phyloP scores from a whole-genome alignment of 2,329 filamentous ascomycete genomes.

The Microdochium trichocladiopsis region DNA sequence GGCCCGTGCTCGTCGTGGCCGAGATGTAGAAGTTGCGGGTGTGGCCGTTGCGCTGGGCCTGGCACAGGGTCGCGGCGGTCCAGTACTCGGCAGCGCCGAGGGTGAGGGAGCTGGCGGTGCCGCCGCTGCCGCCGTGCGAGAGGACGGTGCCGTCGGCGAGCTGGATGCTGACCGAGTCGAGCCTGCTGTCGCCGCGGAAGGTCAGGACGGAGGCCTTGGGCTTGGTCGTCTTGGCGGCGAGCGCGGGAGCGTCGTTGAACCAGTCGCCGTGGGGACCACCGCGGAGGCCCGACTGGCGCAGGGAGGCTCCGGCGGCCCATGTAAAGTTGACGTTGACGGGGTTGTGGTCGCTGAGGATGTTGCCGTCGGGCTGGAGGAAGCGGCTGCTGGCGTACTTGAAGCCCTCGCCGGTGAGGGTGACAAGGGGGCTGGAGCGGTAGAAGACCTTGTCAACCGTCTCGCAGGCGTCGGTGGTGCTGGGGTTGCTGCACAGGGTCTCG shows the following conservation, averaged over 20 bases:
- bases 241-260: conserved; percentile 45
- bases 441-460: conserved; percentile 64
- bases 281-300: conserved; percentile 36
- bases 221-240: conserved; percentile 21
- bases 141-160: conserved; percentile 40
- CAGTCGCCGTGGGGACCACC: conserved; percentile 43
- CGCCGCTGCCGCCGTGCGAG: conserved; percentile 47
- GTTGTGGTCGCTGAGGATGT: conserved; percentile 57
- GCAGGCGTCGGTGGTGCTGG: conserved; percentile 43
- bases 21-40: conserved; percentile 50
- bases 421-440: conserved; percentile 42
- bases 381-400: conserved; percentile 48
- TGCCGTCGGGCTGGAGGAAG: conserved; percentile 51
- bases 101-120: conserved; percentile 30
- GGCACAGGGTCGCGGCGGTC: conserved; percentile 40
- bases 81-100: conserved; percentile 41
- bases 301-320: conserved; percentile 27
- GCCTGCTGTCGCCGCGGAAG: conserved; percentile 37
- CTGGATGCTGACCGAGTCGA: conserved; percentile 42
- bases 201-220: conserved; percentile 29
- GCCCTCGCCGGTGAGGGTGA: conserved; percentile 36
- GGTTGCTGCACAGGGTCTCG: conserved; percentile 49
- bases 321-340: conserved; percentile 51
- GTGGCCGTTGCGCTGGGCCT: conserved; percentile 32
- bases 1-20: conserved; percentile 42